phyloP scores from a whole-genome alignment of 805 yeast genomes.

The Saturnispora mendoncae region DNA sequence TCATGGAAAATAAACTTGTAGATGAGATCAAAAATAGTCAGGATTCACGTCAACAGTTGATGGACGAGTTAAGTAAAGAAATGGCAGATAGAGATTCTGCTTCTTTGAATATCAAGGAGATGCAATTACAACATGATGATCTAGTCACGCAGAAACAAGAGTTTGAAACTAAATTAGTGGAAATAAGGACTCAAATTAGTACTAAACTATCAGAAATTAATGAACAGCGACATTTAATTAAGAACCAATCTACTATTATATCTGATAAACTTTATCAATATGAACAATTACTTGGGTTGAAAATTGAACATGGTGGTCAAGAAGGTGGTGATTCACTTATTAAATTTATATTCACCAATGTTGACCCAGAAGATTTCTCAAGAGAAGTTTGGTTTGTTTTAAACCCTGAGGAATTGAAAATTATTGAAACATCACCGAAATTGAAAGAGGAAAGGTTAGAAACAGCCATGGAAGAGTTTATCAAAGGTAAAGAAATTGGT shows the following conservation, averaged over 20 bases:
- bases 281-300: conserved; percentile 40
- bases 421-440: conserved; percentile 31
- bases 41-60: conserved; percentile 18
- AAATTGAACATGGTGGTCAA: conserved; percentile 31
- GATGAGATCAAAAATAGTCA: conserved; percentile 16
- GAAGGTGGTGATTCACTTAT: conserved; percentile 28
- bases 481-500: conserved; percentile 25
- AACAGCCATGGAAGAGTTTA: conserved; percentile 18
- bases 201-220: conserved; percentile 19
- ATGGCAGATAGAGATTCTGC: conserved; percentile 25
- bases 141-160: conserved; percentile 24
- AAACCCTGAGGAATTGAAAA: conserved; percentile 30
- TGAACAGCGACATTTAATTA: conserved; percentile 26
- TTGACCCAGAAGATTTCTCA: conserved; percentile 38
- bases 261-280: conserved; percentile 35
- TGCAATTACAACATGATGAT: conserved; percentile 30
- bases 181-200: conserved; percentile 22
- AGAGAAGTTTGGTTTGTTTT: conserved; percentile 37
- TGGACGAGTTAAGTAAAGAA: conserved; percentile 17
- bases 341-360: conserved; percentile 36
- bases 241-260: conserved; percentile 32
- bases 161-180: conserved; percentile 23
- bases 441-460: conserved; percentile 19
- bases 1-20: conserved; percentile 17
- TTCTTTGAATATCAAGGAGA: conserved; percentile 32